Percentiles rank a stretch among this genome's conserved stretches.
Conservation (phyloP, 2,329 filamentous ascomycete genomes). For the Diaporthe capsici region DNA sequence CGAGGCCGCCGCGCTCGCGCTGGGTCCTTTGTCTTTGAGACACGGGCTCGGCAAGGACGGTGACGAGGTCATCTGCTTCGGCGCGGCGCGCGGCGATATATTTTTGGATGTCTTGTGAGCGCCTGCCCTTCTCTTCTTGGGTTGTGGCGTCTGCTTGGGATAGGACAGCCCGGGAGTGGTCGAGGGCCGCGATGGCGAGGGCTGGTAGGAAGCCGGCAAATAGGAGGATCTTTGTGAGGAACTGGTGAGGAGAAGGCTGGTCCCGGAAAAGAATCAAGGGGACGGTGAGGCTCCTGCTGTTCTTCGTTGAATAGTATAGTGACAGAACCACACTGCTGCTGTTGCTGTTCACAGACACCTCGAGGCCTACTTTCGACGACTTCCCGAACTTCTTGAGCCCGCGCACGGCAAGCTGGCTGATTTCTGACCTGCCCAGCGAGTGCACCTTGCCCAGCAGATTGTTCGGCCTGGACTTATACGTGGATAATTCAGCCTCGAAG, state of each 20-base stretch:
- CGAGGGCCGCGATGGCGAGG: slow-evolving; percentile 54
- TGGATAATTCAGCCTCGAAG: slow-evolving; percentile 59
- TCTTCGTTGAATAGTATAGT: slow-evolving; percentile 60
- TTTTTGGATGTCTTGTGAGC: slow-evolving; percentile 42
- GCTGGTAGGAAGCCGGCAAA: slow-evolving; percentile 58
- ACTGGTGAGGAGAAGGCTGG: background rate
- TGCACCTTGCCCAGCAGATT: background rate
- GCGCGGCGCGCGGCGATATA: slow-evolving; percentile 54
- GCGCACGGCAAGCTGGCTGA: slow-evolving; percentile 56
- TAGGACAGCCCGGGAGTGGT: slow-evolving; percentile 46
- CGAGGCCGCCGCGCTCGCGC: slow-evolving; percentile 57
- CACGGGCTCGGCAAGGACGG: slow-evolving; percentile 58
- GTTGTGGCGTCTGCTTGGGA: slow-evolving; percentile 28
- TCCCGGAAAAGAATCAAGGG: slow-evolving; percentile 53
- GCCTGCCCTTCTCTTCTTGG: background rate
- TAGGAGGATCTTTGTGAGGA: slow-evolving; percentile 51
- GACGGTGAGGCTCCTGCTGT: slow-evolving; percentile 58
- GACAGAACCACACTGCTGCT: slow-evolving; percentile 60
- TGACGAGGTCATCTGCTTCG: slow-evolving; percentile 61
- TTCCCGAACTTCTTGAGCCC: slow-evolving; percentile 58
- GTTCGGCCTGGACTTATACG: slow-evolving; percentile 45
- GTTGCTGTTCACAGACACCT: slow-evolving; percentile 58
- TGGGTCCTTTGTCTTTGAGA: slow-evolving; percentile 54
- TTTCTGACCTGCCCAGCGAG: slow-evolving; percentile 8
- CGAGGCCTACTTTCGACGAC: slow-evolving; percentile 60